Evolutionary conservation across 163 green algal species (phyloP).

Genomic region (Chlamydomonas reinhardtii): DNA sequence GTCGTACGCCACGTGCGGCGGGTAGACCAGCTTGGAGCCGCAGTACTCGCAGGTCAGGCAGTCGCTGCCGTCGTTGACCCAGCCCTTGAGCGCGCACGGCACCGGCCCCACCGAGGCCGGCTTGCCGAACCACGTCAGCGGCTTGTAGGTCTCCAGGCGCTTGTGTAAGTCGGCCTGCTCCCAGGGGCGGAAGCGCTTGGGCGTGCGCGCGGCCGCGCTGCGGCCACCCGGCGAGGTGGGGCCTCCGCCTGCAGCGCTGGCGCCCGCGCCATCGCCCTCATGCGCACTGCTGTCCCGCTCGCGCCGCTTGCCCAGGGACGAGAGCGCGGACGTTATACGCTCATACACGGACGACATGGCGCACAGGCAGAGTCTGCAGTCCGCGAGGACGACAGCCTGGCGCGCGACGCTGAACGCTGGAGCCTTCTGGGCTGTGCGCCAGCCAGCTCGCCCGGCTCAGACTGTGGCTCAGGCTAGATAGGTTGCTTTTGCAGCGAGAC

Average conservation of each 20-base stretch:
- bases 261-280: neutral
- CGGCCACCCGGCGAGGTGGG: no score
- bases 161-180: conserved; percentile 50
- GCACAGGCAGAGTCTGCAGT: neutral
- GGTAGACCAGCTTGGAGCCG: conserved; percentile 43
- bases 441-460: no score
- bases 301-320: conserved; percentile 34
- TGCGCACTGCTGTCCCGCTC: neutral
- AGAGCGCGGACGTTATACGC: conserved; percentile 33
- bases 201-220: neutral
- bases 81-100: conserved; percentile 42
- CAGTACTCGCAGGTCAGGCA: conserved; percentile 49
- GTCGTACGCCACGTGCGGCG: conserved; percentile 25
- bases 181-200: conserved; percentile 52
- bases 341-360: conserved; percentile 44
- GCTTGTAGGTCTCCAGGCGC: conserved; percentile 55
- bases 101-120: conserved; percentile 40
- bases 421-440: no score
- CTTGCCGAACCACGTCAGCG: conserved; percentile 66
- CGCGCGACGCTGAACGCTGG: no score
- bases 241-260: neutral
- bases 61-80: conserved; percentile 43
- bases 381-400: no score
- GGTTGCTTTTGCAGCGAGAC: no score
- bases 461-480: no score